Evolutionary conservation across 495 filamentous ascomycete species (phyloP).

Genomic region (Hypoxylon lienhwacheense): DNA sequence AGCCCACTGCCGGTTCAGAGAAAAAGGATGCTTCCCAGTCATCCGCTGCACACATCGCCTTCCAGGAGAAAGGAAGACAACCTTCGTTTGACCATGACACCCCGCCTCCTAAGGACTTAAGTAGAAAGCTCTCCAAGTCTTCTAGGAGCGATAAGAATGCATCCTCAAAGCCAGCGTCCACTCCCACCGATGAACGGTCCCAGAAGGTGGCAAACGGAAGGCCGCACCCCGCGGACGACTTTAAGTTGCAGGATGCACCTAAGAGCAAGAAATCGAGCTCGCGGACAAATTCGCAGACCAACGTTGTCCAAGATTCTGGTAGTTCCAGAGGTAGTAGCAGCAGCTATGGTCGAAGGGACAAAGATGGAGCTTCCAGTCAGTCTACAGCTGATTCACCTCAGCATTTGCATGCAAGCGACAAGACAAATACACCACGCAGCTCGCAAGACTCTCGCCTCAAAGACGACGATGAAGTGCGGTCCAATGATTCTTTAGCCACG

Average conservation of each 20-base stretch:
- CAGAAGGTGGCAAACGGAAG: constrained; percentile 41
- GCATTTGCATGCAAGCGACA: constrained; percentile 41
- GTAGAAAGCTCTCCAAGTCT: constrained; percentile 51
- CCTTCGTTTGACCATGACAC: constrained; percentile 54
- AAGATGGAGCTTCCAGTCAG: constrained; percentile 24
- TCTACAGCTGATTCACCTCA: constrained; percentile 38
- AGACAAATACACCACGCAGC: constrained; percentile 47
- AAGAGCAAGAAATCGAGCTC: constrained; percentile 65
- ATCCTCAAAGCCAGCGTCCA: constrained; percentile 46
- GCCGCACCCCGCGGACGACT: constrained; percentile 52
- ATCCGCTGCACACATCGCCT: constrained; percentile 84
- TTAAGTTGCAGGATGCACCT: constrained; percentile 76
- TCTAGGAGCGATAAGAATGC: constrained; percentile 42
- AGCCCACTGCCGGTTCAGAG: constrained; percentile 35
- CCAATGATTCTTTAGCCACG: constrained; percentile 44
- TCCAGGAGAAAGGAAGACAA: constrained; percentile 81
- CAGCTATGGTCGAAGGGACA: constrained; percentile 36
- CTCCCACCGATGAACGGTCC: constrained; percentile 45
- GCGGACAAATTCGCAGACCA: constrained; percentile 66
- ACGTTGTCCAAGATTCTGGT: constrained; percentile 34
- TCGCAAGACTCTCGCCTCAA: constrained; percentile 52
- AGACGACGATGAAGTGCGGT: constrained; percentile 50
- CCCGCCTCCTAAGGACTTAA: constrained; percentile 44
- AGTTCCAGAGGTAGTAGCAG: constrained; percentile 34
- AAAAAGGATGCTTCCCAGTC: constrained; percentile 48